phyloP scores from a whole-genome alignment of 805 yeast species.

The Cyberlindnera petersonii region DNA sequence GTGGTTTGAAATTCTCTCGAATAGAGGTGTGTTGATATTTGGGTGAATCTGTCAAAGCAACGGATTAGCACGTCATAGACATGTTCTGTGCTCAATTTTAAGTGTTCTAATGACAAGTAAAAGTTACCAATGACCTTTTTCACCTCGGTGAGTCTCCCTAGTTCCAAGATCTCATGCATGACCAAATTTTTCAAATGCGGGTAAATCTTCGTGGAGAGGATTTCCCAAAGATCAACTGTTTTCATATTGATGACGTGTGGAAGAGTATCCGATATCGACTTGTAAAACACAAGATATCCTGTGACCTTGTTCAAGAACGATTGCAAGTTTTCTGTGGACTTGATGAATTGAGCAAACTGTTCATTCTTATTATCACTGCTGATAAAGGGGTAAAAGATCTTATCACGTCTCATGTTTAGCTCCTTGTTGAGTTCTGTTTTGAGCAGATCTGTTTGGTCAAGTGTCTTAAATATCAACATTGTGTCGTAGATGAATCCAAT shows the following conservation, averaged over 20 bases:
- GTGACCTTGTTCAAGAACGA: conserved; percentile 57
- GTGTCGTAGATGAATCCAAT: conserved; percentile 79
- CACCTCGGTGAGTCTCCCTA: conserved; percentile 43
- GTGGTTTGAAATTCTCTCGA: conserved; percentile 55
- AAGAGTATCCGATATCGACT: conserved; percentile 59
- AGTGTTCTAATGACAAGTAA: conserved; percentile 72
- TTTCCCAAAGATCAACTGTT: conserved; percentile 72
- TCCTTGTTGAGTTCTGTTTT: conserved; percentile 65
- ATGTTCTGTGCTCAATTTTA: conserved; percentile 53
- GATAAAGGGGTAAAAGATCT: conserved; percentile 63
- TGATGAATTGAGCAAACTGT: conserved; percentile 26
- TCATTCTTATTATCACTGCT: conserved; percentile 38
- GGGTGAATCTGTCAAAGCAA: conserved; percentile 59
- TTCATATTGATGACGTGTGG: conserved; percentile 51
- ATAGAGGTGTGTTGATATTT: conserved; percentile 51
- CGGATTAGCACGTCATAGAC: conserved; percentile 59
- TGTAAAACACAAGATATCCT: conserved; percentile 78
- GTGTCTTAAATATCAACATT: conserved; percentile 71
- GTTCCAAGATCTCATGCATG: conserved; percentile 37
- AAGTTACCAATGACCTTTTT: conserved; percentile 57
- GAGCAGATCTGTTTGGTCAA: conserved; percentile 61
- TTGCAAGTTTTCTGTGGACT: conserved; percentile 41
- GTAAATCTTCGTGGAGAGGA: conserved; percentile 52
- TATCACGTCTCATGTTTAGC: conserved; percentile 63
- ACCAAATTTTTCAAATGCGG: conserved; percentile 53